These are phyloP conservation scores for Protea cynaroides DNA, from an alignment of 164 flowering plant species.

Conservation along the genomic window DNA sequence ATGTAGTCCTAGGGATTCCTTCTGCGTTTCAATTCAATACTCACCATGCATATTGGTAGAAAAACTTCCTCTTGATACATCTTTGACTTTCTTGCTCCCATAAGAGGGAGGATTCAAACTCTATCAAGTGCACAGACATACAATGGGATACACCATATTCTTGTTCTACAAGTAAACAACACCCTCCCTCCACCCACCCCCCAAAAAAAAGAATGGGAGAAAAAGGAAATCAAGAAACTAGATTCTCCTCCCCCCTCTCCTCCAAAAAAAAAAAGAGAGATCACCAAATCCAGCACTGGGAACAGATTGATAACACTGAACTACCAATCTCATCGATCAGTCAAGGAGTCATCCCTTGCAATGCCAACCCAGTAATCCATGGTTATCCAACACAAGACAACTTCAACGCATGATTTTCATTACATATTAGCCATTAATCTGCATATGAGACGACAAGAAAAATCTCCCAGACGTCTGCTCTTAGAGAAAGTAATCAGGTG, in stretches of 20 bases:
- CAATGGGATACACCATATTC: slow-evolving; percentile 13
- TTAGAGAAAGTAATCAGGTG: slow-evolving; percentile 92
- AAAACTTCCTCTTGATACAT: slow-evolving; percentile 2
- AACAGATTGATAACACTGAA: slow-evolving; percentile 13
- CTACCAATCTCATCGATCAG: slow-evolving; percentile 12
- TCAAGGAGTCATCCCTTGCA: slow-evolving; percentile 5
- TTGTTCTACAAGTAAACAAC: slow-evolving; percentile 14
- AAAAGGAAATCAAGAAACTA: no score
- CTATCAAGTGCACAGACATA: slow-evolving; percentile 9
- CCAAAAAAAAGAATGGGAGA: slow-evolving; percentile 4
- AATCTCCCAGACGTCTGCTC: not conserved
- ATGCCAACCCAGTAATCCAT: slow-evolving; percentile 1
- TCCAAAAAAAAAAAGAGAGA: not conserved
- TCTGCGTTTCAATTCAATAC: no score
- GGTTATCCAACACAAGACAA: slow-evolving; percentile 1
- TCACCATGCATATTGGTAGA: not conserved
- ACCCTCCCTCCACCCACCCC: no score
- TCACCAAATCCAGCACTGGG: slow-evolving; percentile 16
- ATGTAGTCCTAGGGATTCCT: no score
- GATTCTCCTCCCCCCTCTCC: no score
- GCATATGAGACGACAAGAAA: not conserved
- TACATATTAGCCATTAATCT: slow-evolving; percentile 6
- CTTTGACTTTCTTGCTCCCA: slow-evolving; percentile 1
- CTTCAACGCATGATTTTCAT: slow-evolving; percentile 6
- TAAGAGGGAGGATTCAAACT: slow-evolving; percentile 4